phyloP scores from a whole-genome alignment of 306 rosid genomes.

The Mimosa bimucronata region DNA sequence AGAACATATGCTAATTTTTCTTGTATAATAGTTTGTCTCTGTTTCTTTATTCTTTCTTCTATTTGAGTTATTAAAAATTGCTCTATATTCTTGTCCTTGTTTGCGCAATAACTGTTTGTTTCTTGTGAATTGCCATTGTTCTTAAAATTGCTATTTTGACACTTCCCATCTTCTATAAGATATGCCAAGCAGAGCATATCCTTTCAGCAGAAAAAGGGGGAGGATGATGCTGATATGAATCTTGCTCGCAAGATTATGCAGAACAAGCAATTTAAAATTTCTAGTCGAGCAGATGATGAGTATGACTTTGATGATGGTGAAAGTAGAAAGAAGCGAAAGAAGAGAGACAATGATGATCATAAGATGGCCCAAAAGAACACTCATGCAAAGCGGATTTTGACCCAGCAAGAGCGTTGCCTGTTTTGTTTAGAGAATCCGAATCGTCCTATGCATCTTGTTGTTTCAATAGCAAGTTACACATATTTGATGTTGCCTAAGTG shows the following conservation, averaged over 20 bases:
- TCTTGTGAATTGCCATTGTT: not conserved
- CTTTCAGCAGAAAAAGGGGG: slow-evolving; percentile 59
- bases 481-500: slow-evolving; percentile 88
- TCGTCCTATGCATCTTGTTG: slow-evolving; percentile 80
- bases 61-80: slow-evolving; percentile 20
- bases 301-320: slow-evolving; percentile 80
- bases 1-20: not conserved
- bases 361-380: slow-evolving; percentile 50
- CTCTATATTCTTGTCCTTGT: slow-evolving; percentile 22
- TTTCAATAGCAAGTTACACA: slow-evolving; percentile 77
- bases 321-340: slow-evolving; percentile 64
- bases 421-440: slow-evolving; percentile 85
- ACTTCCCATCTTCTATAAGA: slow-evolving; percentile 44
- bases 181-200: slow-evolving; percentile 51
- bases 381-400: slow-evolving; percentile 50
- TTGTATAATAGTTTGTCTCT: not conserved
- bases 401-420: slow-evolving; percentile 80
- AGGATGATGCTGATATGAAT: slow-evolving; percentile 83
- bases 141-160: slow-evolving; percentile 27
- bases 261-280: slow-evolving; percentile 69
- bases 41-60: slow-evolving; percentile 8
- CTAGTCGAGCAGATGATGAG: slow-evolving; percentile 83
- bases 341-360: slow-evolving; percentile 59
- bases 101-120: slow-evolving; percentile 17
- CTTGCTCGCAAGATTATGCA: slow-evolving; percentile 80